Conservation (phyloP, 2,329 filamentous ascomycete species). For the Trichoderma semiorbis region DNA sequence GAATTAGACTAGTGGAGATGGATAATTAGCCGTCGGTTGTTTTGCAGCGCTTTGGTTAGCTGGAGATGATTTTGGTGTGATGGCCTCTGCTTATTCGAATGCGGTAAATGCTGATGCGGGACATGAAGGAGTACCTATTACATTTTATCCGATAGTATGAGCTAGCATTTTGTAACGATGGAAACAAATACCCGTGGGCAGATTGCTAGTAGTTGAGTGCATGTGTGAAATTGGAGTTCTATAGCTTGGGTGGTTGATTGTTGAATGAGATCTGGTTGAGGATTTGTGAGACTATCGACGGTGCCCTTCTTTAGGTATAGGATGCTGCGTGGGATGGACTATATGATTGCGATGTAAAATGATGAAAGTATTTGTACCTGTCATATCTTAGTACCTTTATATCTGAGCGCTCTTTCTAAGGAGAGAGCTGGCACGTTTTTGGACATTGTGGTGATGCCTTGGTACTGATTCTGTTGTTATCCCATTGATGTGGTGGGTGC, state of each 20-base stretch:
- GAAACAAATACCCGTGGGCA: neutral
- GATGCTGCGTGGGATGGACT: no score
- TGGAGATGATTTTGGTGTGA: neutral
- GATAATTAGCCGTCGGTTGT: conserved; percentile 2
- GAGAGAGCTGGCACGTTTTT: neutral
- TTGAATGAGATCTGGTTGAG: neutral
- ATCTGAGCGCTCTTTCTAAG: neutral
- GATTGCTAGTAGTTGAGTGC: neutral
- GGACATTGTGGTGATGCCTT: neutral
- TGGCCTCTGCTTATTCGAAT: neutral
- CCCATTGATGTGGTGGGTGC: neutral
- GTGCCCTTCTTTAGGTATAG: no score
- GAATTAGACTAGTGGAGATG: neutral
- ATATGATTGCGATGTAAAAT: no score
- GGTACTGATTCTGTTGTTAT: neutral
- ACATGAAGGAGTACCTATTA: neutral
- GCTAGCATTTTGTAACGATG: neutral
- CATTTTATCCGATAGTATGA: neutral
- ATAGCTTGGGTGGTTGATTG: neutral
- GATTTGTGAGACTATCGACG: no score
- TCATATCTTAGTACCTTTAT: no score
- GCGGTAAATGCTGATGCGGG: neutral
- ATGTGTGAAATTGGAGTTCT: neutral
- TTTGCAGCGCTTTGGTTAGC: neutral
- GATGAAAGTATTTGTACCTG: neutral